Evolutionary conservation across 345 rosid genomes (phyloP).

Genomic region (Noccaea bulbosa): DNA sequence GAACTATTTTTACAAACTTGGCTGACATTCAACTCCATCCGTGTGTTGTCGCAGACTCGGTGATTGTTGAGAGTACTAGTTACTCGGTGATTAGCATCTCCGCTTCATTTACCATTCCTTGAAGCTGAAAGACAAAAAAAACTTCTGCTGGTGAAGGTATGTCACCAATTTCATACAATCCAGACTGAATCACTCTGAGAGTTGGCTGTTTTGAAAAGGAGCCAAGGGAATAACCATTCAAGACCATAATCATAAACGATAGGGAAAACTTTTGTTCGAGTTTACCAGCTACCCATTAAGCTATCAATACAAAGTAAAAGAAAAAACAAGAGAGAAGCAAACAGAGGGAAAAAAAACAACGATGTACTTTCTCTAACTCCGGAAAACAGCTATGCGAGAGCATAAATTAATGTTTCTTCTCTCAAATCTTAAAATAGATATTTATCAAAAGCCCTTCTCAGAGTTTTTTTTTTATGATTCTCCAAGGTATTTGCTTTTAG

Average conservation of each 20-base stretch:
- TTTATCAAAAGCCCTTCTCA: not conserved
- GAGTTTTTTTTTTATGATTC: not conserved
- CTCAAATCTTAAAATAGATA: not conserved
- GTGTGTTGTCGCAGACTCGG: not conserved
- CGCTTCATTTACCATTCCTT: constrained; percentile 32
- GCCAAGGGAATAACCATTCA: not conserved
- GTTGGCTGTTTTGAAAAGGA: not conserved
- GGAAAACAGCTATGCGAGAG: too few species aligned
- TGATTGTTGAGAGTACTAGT: constrained; percentile 1
- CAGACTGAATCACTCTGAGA: not conserved
- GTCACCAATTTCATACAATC: constrained; percentile 1
- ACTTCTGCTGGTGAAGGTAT: constrained; percentile 6
- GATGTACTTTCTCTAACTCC: not conserved
- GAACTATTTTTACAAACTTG: constrained; percentile 38
- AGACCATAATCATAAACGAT: not conserved
- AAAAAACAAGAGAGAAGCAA: not conserved
- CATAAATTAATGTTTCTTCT: not conserved
- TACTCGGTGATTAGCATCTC: constrained; percentile 45
- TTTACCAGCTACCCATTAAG: constrained; percentile 15
- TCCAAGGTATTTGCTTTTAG: constrained; percentile 8
- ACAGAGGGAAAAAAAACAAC: not conserved
- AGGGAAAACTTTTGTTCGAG: not conserved
- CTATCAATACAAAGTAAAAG: not conserved
- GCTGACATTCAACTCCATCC: constrained; percentile 12
- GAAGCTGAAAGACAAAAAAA: constrained; percentile 27